A percentile compares a stretch with the other conserved stretches of the same genome.
Evolutionary conservation across 495 filamentous ascomycete genomes (phyloP).

Genomic region (Aspergillus mulundensis): DNA sequence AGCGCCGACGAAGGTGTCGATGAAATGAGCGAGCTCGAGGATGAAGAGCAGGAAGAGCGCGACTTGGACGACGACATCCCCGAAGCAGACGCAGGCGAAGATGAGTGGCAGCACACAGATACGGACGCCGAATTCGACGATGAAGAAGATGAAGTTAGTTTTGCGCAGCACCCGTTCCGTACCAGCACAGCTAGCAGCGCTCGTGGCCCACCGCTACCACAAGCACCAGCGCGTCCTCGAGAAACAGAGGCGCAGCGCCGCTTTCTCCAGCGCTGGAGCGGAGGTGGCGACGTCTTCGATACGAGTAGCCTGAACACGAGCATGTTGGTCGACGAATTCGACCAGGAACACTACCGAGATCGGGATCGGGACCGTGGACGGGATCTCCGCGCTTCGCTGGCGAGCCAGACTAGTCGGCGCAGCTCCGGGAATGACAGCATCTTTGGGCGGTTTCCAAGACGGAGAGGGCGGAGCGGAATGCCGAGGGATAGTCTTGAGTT

Average conservation of each 20-base stretch:
- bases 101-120: slow-evolving; percentile 70
- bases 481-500: slow-evolving; percentile 42
- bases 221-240: slow-evolving; percentile 17
- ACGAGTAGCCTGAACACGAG: slow-evolving; percentile 26
- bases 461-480: slow-evolving; percentile 27
- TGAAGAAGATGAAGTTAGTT: slow-evolving; percentile 31
- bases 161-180: slow-evolving; percentile 27
- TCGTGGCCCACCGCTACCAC: slow-evolving; percentile 32
- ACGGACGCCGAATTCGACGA: slow-evolving; percentile 67
- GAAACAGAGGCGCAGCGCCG: slow-evolving; percentile 44
- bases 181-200: slow-evolving; percentile 37
- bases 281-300: slow-evolving; percentile 39
- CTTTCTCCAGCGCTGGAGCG: slow-evolving; percentile 46
- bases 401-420: slow-evolving; percentile 37
- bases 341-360: neutral
- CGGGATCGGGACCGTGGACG: neutral
- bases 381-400: slow-evolving; percentile 38
- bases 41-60: slow-evolving; percentile 23
- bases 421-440: slow-evolving; percentile 16
- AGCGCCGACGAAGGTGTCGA: slow-evolving; percentile 26
- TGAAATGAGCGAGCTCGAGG: slow-evolving; percentile 25
- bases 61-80: slow-evolving; percentile 45
- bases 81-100: slow-evolving; percentile 26
- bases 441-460: slow-evolving; percentile 36
- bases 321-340: slow-evolving; percentile 39